Percentiles rank a stretch among this genome's conserved stretches.
Evolutionary conservation across 2,329 filamentous ascomycete species (phyloP).

Genomic region (Dryadomyces quercus-mongolicae): DNA sequence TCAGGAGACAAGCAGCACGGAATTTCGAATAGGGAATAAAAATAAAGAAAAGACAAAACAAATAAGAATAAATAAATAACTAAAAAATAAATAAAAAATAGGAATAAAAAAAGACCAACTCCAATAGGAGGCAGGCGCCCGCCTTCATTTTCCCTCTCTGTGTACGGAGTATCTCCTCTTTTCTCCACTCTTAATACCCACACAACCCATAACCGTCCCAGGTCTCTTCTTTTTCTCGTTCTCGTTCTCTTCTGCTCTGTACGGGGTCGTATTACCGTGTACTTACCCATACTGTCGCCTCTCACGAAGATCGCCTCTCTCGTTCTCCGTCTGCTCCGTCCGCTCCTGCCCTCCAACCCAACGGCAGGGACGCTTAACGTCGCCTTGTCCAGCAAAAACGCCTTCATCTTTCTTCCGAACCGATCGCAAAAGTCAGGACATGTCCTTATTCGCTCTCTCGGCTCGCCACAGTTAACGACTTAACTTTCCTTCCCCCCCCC

Average conservation of each 20-base stretch:
- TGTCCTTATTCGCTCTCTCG: too few species aligned
- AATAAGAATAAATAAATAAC: neutral
- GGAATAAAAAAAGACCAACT: neutral
- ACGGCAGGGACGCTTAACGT: too few species aligned
- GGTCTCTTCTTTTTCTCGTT: neutral
- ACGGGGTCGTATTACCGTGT: too few species aligned
- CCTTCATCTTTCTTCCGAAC: too few species aligned
- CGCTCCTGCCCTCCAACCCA: too few species aligned
- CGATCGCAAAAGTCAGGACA: too few species aligned
- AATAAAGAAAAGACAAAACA: neutral
- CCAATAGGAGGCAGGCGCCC: neutral
- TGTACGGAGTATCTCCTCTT: neutral
- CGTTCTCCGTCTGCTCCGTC: too few species aligned
- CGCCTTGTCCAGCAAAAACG: too few species aligned
- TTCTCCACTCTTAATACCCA: neutral
- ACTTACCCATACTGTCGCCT: too few species aligned
- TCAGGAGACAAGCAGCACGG: neutral
- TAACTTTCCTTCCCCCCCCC: too few species aligned
- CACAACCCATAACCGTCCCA: neutral
- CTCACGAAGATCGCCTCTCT: too few species aligned
- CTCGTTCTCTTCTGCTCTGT: neutral
- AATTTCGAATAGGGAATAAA: neutral
- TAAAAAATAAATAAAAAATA: neutral
- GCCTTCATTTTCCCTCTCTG: neutral
- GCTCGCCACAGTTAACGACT: too few species aligned